Evolutionary conservation across 371 early-diverging fungal species (phyloP).

Genomic region (Zancudomyces culisetae): DNA sequence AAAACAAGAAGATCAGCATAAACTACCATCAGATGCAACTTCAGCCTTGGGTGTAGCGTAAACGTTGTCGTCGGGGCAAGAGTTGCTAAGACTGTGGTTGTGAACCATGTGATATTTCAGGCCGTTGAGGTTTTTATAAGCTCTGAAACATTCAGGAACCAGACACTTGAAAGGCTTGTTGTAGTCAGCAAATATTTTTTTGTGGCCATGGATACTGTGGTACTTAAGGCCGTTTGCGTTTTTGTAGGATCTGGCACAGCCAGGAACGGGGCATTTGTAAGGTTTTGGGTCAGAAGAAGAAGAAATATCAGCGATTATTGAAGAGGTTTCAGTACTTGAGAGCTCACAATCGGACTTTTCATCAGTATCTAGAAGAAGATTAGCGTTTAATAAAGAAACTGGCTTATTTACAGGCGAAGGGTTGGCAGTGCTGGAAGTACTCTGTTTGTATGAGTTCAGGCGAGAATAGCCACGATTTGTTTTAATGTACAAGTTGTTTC

Average conservation of each 20-base stretch:
- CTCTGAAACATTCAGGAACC: slow-evolving; percentile 67
- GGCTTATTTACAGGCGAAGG: neutral
- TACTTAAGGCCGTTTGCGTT: slow-evolving; percentile 96
- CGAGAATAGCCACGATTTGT: neutral
- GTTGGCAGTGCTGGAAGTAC: neutral
- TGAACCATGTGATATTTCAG: slow-evolving; percentile 88
- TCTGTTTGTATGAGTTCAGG: neutral
- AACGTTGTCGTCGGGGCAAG: too few species aligned
- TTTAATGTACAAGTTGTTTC: neutral
- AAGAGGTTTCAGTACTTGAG: neutral
- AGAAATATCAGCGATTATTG: slow-evolving; percentile 21
- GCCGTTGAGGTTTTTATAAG: slow-evolving; percentile 95
- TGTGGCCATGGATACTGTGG: slow-evolving; percentile 74
- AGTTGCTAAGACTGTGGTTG: too few species aligned
- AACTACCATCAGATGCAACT: too few species aligned
- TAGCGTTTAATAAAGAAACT: slow-evolving; percentile 12
- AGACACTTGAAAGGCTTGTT: slow-evolving; percentile 77
- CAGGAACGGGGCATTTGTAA: slow-evolving; percentile 58
- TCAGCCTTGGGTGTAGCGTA: too few species aligned
- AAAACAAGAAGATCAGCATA: too few species aligned
- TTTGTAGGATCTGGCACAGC: slow-evolving; percentile 90
- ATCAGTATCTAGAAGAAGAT: neutral
- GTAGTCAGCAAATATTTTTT: slow-evolving; percentile 27
- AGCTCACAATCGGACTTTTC: neutral
- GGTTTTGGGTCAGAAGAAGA: slow-evolving; percentile 37